Evolutionary conservation across 2,329 filamentous ascomycete genomes (phyloP), one percentile per base, ranked within the genome.

Genomic region (Colletotrichum neosansevieriae): DNA sequence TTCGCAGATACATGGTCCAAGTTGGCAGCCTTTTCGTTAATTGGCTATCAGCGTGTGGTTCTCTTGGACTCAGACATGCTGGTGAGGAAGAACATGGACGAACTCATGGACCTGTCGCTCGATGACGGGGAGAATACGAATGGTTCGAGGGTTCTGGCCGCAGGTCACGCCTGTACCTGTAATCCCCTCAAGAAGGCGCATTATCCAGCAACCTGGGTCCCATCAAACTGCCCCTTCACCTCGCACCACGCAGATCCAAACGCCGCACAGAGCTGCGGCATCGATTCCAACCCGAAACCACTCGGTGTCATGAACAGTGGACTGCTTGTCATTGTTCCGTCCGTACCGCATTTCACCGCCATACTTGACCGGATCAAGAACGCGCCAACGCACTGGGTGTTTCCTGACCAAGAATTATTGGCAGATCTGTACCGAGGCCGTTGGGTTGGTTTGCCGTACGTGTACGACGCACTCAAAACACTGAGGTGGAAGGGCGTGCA

Each of bases 61-160:
- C 92, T 93, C 79, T 85, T 97, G 59, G 94, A 97, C 80, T 92
- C 91, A 75, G 94, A 97, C 81, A 97, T 97, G 94, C 81, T 97
- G 57, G 89, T 93, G 9, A 79, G 91, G 71, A 85, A 85, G 73
- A 96, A 97, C 79, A 97, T 97, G 92, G 94, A 97, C 77, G 94
- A 97, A 81, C 83, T 97, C 72, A 97, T 97, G 92, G 88, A 92
- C 17, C 74, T 97, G 56, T 82, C 87, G 69, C 86, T 97, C 47
- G 92, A 94, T 77, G 13, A 7, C 15, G n/a, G 13, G n/a, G 19
- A 11, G 15, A 24, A 7, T 19, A 15, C 45, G 75, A 81, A 21
- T 73, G 44, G 21, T 34, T 44, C 57, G 12, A 17, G 21, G 49
- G 91, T 97, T 32, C 95, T 97, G 78, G 94, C 93, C 1, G 92